Evolutionary conservation across 192 early-diverging fungal genomes (phyloP).

Genomic region (Thoreauomyces humboldtii): DNA sequence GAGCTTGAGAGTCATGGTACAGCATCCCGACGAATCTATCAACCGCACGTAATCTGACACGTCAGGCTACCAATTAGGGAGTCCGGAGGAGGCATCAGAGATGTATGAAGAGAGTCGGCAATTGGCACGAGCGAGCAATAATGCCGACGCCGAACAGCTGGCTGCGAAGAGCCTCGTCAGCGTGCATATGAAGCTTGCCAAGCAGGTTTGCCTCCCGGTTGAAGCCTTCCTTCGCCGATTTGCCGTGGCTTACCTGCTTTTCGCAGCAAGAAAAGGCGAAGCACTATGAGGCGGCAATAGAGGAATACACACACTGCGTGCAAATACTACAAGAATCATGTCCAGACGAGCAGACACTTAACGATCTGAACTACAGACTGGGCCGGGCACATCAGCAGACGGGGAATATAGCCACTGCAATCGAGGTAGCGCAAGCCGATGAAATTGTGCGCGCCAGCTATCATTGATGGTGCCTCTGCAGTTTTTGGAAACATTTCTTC

Average conservation of each 20-base stretch:
- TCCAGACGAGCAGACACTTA: conserved; percentile 26
- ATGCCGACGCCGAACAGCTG: conserved; percentile 23
- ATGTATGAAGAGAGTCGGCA: conserved; percentile 36
- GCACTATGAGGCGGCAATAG: conserved; percentile 34
- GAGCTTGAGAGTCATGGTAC: conserved; percentile 33
- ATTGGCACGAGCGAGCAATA: conserved; percentile 23
- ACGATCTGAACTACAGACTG: conserved; percentile 40
- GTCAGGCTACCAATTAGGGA: conserved; percentile 28
- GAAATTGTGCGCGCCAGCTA: neutral
- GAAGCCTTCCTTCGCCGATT: neutral
- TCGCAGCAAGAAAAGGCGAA: conserved; percentile 20
- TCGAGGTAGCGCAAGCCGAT: conserved; percentile 23
- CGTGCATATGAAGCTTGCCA: conserved; percentile 38
- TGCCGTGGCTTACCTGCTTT: neutral
- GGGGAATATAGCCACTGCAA: conserved; percentile 30
- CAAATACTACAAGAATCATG: conserved; percentile 32
- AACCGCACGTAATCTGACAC: too few species aligned
- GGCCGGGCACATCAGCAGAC: conserved; percentile 29
- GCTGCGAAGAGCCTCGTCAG: conserved; percentile 33
- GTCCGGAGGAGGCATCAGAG: conserved; percentile 35
- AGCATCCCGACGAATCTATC: too few species aligned
- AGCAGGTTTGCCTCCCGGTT: conserved; percentile 25
- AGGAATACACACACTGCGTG: conserved; percentile 36
- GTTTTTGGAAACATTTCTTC: conserved; percentile 39
- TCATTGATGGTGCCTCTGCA: neutral